These are phyloP conservation scores for Agrocybe chaxingu DNA, from an alignment of 768 basidiomycete species.

Conservation along the genomic window DNA sequence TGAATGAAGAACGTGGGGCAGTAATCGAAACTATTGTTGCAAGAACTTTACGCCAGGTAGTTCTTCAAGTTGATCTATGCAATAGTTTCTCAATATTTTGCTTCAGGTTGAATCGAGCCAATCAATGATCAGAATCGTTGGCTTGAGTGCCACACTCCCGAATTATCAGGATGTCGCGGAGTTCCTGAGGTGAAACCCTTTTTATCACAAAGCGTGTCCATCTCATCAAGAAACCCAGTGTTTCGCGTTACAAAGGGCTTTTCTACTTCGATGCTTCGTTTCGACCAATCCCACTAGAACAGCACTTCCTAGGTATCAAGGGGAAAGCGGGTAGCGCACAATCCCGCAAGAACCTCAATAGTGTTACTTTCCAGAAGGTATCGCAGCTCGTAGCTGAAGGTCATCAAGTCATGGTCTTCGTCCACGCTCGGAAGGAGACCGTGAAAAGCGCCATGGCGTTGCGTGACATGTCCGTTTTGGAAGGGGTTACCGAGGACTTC, in stretches of 20 bases:
- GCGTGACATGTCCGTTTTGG: conserved; percentile 68
- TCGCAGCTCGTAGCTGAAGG: conserved; percentile 83
- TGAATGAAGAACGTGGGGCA: conserved; percentile 97
- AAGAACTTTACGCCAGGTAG: conserved; percentile 86
- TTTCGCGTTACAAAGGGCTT: conserved; percentile 79
- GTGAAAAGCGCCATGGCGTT: conserved; percentile 86
- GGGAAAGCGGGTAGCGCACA: conserved; percentile 77
- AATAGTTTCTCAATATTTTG: background rate
- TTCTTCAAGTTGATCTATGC: background rate
- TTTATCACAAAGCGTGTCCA: background rate
- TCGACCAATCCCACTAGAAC: conserved; percentile 92
- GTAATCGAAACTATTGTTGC: conserved; percentile 99
- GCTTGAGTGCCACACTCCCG: conserved; percentile 92
- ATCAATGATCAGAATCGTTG: conserved; percentile 93
- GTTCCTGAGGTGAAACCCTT: conserved; percentile 69
- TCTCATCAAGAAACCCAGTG: conserved; percentile 43
- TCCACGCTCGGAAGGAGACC: conserved; percentile 97
- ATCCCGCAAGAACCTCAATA: conserved; percentile 84
- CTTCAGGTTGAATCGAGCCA: conserved; percentile 91
- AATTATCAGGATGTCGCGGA: conserved; percentile 97
- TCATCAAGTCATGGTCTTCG: conserved; percentile 99
- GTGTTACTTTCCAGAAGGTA: conserved; percentile 88
- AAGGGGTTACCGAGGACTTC: conserved; percentile 76
- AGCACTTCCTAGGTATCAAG: conserved; percentile 92
- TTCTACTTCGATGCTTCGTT: conserved; percentile 99